phyloP scores from a whole-genome alignment of 768 basidiomycete species.

The Tremella fuciformis region DNA sequence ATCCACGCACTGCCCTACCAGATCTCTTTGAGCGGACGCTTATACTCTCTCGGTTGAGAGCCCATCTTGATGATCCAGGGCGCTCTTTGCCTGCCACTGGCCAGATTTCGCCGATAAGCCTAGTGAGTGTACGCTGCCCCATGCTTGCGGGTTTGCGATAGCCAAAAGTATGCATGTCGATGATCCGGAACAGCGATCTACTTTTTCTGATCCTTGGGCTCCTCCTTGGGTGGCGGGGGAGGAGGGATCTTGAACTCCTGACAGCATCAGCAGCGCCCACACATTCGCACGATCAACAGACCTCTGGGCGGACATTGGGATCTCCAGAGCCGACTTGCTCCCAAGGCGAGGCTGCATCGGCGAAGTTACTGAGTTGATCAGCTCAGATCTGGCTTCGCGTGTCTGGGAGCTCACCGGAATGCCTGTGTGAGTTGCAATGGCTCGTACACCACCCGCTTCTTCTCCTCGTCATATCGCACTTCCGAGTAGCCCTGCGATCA shows the following conservation, averaged over 20 bases:
- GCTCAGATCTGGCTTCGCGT: conserved; percentile 7
- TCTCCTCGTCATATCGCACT: conserved; percentile 94
- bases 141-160: no score
- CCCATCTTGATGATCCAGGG: no score
- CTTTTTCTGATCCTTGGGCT: conserved; percentile 61
- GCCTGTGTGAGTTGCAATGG: conserved; percentile 96
- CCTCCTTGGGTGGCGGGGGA: conserved; percentile 72
- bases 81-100: no score
- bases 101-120: neutral
- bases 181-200: conserved; percentile 16
- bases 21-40: neutral
- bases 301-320: conserved; percentile 38
- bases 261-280: conserved; percentile 52
- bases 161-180: neutral
- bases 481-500: conserved; percentile 86
- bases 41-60: no score
- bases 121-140: no score
- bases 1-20: neutral
- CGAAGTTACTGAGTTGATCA: conserved; percentile 73
- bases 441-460: conserved; percentile 95
- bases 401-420: conserved; percentile 66
- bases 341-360: conserved; percentile 80
- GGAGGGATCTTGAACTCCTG: conserved; percentile 53
- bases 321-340: conserved; percentile 78
- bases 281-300: neutral